Evolutionary conservation across 2,329 filamentous ascomycete genomes (phyloP).

Genomic region (Pyrenophora graminea): DNA sequence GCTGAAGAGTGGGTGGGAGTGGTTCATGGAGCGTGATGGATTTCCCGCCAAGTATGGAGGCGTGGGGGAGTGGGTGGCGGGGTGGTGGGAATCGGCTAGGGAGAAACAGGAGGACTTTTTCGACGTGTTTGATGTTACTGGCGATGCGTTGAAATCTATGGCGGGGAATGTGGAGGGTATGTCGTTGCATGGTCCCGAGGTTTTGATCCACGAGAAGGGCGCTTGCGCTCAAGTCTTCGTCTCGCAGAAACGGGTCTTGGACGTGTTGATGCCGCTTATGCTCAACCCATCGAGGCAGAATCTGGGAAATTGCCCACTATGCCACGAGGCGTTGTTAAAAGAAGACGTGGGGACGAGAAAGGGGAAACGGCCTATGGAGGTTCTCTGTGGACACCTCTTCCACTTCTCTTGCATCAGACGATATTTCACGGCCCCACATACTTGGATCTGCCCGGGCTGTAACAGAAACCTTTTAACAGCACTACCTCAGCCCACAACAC

Average conservation of each 20-base stretch:
- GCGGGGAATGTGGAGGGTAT: background rate
- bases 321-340: background rate
- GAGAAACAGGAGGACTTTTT: background rate
- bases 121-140: background rate
- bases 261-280: background rate
- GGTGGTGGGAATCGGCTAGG: background rate
- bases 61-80: background rate
- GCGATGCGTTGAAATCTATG: background rate
- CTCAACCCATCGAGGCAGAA: background rate
- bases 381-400: background rate
- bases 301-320: background rate
- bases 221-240: background rate
- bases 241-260: background rate
- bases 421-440: background rate
- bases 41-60: background rate
- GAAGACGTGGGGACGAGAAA: background rate
- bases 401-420: background rate
- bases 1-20: background rate
- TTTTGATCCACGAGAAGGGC: background rate
- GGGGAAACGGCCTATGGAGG: background rate
- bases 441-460: background rate
- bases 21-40: background rate
- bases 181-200: background rate
- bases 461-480: background rate
- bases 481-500: background rate